Evolutionary conservation across 1,284 basidiomycete genomes (phyloP), one percentile per base, ranked within the genome.

Genomic region (Hemileia vastatrix): DNA sequence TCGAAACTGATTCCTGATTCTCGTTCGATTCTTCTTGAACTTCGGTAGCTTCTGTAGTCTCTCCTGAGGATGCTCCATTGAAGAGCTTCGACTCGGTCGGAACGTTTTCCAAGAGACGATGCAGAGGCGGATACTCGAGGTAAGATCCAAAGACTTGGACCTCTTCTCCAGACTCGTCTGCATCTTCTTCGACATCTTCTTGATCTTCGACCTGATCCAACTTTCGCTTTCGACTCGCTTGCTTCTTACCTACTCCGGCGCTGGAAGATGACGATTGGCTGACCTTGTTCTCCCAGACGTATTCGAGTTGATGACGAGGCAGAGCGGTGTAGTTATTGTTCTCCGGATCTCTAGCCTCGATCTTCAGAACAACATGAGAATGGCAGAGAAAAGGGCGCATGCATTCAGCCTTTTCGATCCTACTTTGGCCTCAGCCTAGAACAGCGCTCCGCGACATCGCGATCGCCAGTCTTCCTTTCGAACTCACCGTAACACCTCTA

Each of bases 111-210:
- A 69, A 56, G 6, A 71, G 64, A 32, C 63, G 65, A 27, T 71
- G 70, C 1, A 71, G 56, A 6, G 70, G 70, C 9, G 70, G 70
- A 3, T 68, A 63, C 6, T 68, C 60, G 4, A 64, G n/a, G n/a
- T n/a, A n/a, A n/a, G n/a, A 40, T 40, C 36, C 36, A 40, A 40
- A 40, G 9, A 60, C 59, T 15, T 57, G 9, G 57, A 24, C 44
- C n/a, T 44, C 58, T 13, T 54, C 24, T 40, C 40, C 27, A 15
- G 19, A 11, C 11, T 15, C 36, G 8, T 57, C 56, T 13, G 31
- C 44, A 31, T 19, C 51, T 40, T 44, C 23, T 19, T 55, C n/a
- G 21, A 23, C 27, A 27, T 27, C 27, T 27, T 27, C 27, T 27
- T 54, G 24, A 19, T 31, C 23, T 24, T 50, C 31, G 21, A 54